Base-by-base conservation (phyloP, 2,329 filamentous ascomycete species). In the Trichoderma polysporum region DNA sequence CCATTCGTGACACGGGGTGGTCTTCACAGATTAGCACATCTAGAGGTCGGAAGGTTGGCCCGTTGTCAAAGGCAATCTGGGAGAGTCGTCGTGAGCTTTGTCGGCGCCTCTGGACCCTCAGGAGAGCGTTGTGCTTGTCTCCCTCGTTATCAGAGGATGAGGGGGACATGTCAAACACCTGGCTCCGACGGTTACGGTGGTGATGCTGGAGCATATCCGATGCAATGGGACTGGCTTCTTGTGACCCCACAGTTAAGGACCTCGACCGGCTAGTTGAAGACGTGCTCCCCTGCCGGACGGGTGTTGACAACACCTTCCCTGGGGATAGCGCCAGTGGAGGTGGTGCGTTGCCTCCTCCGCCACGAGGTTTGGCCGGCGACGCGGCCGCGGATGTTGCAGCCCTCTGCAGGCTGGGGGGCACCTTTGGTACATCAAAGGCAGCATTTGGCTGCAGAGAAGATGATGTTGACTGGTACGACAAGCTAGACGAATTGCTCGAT, bases 111-210 rank as follows among this genome's bases (percentile, higher is more conserved):
- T 99, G 95, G 4, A 99, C 94, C 60, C 96, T 92, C 50, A 99
- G 85, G 12, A 98, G 83, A 1, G 91, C 93, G 76, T 94, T 97
- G 8, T 94, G 91, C 73, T 96, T 92, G 52, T 94, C 91, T 58
- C 96, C 93, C 79, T 99, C 95, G 68, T 97, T 99, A 75, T 99
- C 95, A 0, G 95, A 99, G 0, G 94, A 98, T 0, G 95, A 98
- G 3, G 95, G 95, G 2, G 95, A 99, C 79, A 97, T 91, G 76
- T 98, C 94, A 73, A 98, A 93, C 2, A 97, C 91, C 74, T 97
- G 95, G 76, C 94, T 98, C 72, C 93, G 88, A 45, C 95, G 90
- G 77, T 97, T 97, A 73, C 94, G 89, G 74, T 97, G 94, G 59
- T 89, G 87, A 50, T 90, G 87, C 27, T 53, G 49, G 64, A 92